Conservation (phyloP, 2,329 filamentous ascomycete genomes). For the Eurotiales sp. region DNA sequence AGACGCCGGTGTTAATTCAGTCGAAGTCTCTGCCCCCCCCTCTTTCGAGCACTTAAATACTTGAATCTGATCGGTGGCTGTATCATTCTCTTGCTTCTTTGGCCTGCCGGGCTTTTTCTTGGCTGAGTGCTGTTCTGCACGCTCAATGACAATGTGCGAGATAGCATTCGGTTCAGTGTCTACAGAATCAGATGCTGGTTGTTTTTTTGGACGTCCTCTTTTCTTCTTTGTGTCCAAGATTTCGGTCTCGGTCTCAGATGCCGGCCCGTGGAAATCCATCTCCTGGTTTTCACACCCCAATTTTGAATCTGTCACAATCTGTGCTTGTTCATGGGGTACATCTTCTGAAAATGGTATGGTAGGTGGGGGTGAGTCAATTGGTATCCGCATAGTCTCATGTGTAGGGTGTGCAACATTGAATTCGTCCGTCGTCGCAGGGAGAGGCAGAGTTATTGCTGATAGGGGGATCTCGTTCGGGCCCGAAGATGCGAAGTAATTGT, state of each 20-base stretch:
- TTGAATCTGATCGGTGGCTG: neutral
- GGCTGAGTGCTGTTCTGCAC: neutral
- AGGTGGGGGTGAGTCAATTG: conserved; percentile 34
- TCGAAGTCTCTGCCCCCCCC: neutral
- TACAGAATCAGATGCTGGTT: conserved; percentile 8
- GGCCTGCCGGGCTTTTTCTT: conserved; percentile 10
- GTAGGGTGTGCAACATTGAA: neutral
- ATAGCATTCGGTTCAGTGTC: neutral
- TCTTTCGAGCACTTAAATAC: neutral
- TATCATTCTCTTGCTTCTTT: conserved; percentile 9
- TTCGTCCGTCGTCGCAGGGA: neutral
- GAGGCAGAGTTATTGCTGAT: neutral
- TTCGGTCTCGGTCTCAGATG: conserved; percentile 20
- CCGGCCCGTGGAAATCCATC: conserved; percentile 26
- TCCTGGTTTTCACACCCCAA: neutral
- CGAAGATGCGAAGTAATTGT: conserved; percentile 13
- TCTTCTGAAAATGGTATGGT: conserved; percentile 36
- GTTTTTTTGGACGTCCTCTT: conserved; percentile 29
- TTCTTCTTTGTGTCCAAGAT: conserved; percentile 22
- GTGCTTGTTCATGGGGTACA: conserved; percentile 18
- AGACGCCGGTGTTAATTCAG: neutral
- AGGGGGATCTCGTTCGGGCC: neutral
- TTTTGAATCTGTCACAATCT: neutral
- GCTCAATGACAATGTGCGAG: neutral
- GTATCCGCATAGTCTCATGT: conserved; percentile 22